phyloP scores from a whole-genome alignment of 108 stramenopile species.

The Pseudonitzschia multistriata region DNA sequence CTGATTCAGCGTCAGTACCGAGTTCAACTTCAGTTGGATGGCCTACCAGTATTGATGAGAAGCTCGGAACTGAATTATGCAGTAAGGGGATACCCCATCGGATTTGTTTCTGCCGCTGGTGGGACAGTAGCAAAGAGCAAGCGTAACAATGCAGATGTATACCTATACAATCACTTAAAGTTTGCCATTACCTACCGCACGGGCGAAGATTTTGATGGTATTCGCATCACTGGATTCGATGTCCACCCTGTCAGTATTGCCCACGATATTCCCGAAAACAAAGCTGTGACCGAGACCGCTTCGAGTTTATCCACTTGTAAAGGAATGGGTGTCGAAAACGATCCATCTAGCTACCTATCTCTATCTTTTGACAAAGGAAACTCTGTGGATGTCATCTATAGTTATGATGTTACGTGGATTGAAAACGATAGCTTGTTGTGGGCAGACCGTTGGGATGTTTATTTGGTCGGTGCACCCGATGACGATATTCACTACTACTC shows the following conservation, averaged over 20 bases:
- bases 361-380: conserved; percentile 21
- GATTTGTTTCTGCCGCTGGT: conserved; percentile 69
- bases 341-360: conserved; percentile 45
- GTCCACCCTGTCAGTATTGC: conserved; percentile 86
- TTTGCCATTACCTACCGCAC: conserved; percentile 84
- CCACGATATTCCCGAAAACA: conserved; percentile 48
- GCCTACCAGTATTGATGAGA: conserved; percentile 76
- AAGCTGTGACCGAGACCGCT: not conserved
- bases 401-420: conserved; percentile 95
- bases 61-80: conserved; percentile 78
- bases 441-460: conserved; percentile 99
- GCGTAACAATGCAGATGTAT: conserved; percentile 25
- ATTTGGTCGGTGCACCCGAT: conserved; percentile 88
- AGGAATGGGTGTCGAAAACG: conserved; percentile 51
- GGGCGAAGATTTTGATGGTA: conserved; percentile 65
- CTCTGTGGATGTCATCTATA: conserved; percentile 65
- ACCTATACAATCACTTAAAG: conserved; percentile 92
- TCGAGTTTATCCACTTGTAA: conserved; percentile 23
- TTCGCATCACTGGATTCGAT: conserved; percentile 94
- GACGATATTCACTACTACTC: conserved; percentile 99
- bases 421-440: conserved; percentile 73
- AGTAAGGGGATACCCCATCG: conserved; percentile 81
- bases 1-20: conserved; percentile 95
- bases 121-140: not conserved
- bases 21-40: conserved; percentile 83